phyloP scores from a whole-genome alignment of 441 rosid genomes.

The Adansonia grandidieri region DNA sequence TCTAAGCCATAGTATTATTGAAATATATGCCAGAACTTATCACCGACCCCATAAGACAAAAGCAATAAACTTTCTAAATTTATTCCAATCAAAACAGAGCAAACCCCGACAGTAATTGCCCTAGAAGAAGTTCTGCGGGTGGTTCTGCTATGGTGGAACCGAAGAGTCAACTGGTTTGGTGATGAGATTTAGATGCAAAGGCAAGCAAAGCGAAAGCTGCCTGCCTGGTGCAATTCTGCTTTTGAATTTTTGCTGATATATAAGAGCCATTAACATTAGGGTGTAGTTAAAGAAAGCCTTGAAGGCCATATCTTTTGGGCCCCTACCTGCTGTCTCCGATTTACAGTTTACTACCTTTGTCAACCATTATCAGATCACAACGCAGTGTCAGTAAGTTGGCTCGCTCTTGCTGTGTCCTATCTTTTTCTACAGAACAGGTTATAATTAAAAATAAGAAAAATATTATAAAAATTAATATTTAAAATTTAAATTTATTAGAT shows the following conservation, averaged over 20 bases:
- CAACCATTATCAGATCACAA: not conserved
- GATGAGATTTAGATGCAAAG: not conserved
- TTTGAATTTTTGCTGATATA: not conserved
- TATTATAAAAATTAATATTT: no score
- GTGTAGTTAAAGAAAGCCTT: not conserved
- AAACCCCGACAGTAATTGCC: not conserved
- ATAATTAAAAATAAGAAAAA: no score
- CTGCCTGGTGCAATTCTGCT: not conserved
- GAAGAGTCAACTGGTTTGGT: not conserved
- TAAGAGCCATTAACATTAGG: not conserved
- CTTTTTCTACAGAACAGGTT: not conserved
- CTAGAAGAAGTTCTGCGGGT: not conserved
- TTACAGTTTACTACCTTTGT: not conserved
- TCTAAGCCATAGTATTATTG: no score
- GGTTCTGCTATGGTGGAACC: not conserved
- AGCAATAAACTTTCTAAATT: no score
- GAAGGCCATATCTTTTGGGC: not conserved
- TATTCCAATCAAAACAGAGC: not conserved
- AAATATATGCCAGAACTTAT: no score
- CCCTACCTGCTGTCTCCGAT: not conserved
- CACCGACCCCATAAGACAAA: no score
- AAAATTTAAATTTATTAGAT: no score
- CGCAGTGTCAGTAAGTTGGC: not conserved
- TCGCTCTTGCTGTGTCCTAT: not conserved
- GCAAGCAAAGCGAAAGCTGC: slow-evolving; percentile 1